Conservation (phyloP, 225 moss, liverwort and hornwort species). For the Pleurozium schreberi region DNA sequence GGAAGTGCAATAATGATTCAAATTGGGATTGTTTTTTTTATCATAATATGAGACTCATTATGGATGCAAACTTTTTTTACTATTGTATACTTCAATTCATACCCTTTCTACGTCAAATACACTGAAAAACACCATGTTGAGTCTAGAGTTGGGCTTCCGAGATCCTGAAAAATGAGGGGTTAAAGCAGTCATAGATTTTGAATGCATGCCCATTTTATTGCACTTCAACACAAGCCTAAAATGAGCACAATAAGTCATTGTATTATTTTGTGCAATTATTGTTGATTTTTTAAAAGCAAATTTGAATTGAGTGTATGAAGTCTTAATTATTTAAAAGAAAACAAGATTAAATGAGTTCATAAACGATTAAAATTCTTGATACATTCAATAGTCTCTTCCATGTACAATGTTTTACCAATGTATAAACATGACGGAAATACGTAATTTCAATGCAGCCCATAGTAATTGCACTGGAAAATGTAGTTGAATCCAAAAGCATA, state of each 20-base stretch:
- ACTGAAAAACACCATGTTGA: background rate
- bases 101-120: background rate
- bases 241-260: background rate
- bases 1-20: background rate
- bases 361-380: background rate
- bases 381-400: background rate
- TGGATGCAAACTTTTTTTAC: background rate
- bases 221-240: background rate
- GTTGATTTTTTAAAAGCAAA: background rate
- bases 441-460: background rate
- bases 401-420: background rate
- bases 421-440: background rate
- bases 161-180: background rate
- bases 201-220: background rate
- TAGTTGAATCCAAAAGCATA: background rate
- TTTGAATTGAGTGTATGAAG: background rate
- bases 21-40: background rate
- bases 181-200: background rate
- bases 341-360: background rate
- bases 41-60: background rate
- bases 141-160: background rate
- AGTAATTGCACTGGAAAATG: background rate
- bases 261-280: background rate
- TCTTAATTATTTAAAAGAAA: background rate
- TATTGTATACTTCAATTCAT: background rate